These are phyloP conservation scores for Pseudozyma thailandica DNA, from an alignment of 1,284 basidiomycete genomes.

Conservation along the genomic window DNA sequence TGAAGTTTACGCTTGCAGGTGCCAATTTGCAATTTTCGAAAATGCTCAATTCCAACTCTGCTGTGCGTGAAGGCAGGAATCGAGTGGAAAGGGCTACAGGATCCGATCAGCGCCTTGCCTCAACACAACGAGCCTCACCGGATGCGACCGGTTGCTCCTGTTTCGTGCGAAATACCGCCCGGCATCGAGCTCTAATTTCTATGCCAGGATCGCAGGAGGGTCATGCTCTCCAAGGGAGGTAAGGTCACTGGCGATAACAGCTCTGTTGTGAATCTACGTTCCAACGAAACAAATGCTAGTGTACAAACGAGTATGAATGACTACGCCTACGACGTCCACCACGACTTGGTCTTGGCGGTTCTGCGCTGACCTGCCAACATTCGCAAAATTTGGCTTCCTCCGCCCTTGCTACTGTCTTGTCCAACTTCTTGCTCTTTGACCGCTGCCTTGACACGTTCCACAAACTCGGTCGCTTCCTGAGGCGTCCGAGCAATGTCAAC, in stretches of 20 bases:
- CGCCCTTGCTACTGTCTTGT: background rate
- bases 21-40: conserved; percentile 1
- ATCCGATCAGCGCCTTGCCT: conserved; percentile 31
- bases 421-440: conserved; percentile 1
- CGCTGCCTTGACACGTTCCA: conserved; percentile 29
- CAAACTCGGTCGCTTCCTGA: conserved; percentile 17
- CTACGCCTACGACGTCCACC: conserved; percentile 28
- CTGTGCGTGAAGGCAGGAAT: too few species aligned
- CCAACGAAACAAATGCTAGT: background rate
- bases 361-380: conserved; percentile 42
- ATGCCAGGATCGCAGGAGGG: too few species aligned
- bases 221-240: too few species aligned
- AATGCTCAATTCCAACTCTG: too few species aligned
- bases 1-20: conserved; percentile 9
- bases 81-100: background rate
- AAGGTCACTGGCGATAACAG: too few species aligned
- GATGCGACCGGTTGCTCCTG: conserved; percentile 14
- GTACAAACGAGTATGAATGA: background rate
- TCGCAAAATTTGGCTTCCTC: conserved; percentile 25
- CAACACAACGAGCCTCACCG: background rate
- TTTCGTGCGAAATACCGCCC: conserved; percentile 28
- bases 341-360: conserved; percentile 28
- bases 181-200: too few species aligned
- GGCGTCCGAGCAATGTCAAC: conserved; percentile 12
- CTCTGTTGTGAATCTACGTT: background rate